Evolutionary conservation across 805 yeast species (phyloP).

Genomic region (Pichia pseudocactophila): DNA sequence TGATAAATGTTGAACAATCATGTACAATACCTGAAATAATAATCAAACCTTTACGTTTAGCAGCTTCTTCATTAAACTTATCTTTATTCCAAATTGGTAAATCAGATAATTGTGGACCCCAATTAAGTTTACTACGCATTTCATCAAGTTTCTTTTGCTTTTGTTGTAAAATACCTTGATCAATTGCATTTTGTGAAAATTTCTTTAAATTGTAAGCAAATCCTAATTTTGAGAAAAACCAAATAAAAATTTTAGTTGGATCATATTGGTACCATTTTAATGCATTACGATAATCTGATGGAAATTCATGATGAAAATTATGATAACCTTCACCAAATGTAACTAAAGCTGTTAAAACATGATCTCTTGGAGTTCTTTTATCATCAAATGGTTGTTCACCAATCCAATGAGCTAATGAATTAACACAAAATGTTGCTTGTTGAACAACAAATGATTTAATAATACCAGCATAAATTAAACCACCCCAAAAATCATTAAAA

Average conservation of each 20-base stretch:
- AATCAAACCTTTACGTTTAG: constrained; percentile 47
- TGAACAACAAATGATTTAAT: constrained; percentile 62
- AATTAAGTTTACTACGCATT: constrained; percentile 51
- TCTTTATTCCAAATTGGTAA: constrained; percentile 70
- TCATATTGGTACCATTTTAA: constrained; percentile 83
- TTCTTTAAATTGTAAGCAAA: constrained; percentile 66
- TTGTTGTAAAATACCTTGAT: constrained; percentile 75
- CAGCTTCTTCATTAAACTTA: constrained; percentile 45
- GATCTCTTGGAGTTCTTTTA: constrained; percentile 81
- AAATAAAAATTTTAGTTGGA: constrained; percentile 66
- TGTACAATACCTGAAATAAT: constrained; percentile 75
- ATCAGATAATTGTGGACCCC: constrained; percentile 63
- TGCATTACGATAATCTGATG: constrained; percentile 82
- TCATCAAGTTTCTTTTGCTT: constrained; percentile 71
- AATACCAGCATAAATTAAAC: constrained; percentile 69
- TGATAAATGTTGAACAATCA: constrained; percentile 57
- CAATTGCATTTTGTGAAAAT: constrained; percentile 71
- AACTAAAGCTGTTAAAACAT: constrained; percentile 68
- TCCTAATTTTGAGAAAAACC: constrained; percentile 51
- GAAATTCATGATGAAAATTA: constrained; percentile 87
- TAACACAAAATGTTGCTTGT: constrained; percentile 82
- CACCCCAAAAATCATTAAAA: constrained; percentile 60
- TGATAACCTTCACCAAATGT: constrained; percentile 89
- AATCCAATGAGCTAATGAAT: constrained; percentile 80
- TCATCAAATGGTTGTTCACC: constrained; percentile 84